phyloP scores from a whole-genome alignment of 163 green algal species.

The Chlorella variabilis region DNA sequence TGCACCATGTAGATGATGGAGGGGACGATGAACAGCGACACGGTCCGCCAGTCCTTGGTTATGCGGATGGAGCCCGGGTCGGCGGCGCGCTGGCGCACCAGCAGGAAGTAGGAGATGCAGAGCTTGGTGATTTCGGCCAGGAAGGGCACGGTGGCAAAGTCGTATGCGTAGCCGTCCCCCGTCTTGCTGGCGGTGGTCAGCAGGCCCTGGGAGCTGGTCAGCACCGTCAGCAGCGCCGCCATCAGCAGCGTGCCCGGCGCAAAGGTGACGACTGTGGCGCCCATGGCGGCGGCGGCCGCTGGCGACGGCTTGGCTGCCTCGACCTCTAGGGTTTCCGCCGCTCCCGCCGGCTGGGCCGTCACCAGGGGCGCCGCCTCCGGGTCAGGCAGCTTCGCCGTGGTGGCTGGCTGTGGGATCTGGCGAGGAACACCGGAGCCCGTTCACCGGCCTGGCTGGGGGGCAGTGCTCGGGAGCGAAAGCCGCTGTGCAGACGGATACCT shows the following conservation, averaged over 20 bases:
- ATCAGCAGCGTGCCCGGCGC: constrained; percentile 46
- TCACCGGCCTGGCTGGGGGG: too few species aligned
- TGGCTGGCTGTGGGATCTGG: too few species aligned
- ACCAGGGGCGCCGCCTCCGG: too few species aligned
- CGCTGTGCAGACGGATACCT: too few species aligned
- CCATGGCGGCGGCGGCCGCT: background rate
- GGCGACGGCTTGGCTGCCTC: background rate
- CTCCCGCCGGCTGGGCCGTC: too few species aligned
- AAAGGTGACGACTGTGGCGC: background rate
- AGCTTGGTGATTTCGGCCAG: constrained; percentile 72
- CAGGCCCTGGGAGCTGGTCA: constrained; percentile 60
- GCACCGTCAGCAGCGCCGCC: constrained; percentile 51
- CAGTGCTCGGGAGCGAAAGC: too few species aligned
- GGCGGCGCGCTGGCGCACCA: constrained; percentile 28
- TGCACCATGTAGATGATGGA: constrained; percentile 76
- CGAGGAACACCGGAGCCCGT: too few species aligned
- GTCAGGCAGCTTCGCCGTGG: too few species aligned
- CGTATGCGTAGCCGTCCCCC: constrained; percentile 63
- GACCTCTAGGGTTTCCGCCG: too few species aligned
- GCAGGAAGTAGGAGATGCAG: constrained; percentile 50
- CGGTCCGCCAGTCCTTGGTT: constrained; percentile 40
- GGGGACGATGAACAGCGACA: constrained; percentile 66
- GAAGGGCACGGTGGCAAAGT: constrained; percentile 76
- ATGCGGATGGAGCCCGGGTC: constrained; percentile 41
- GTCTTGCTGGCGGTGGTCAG: constrained; percentile 65